Base-by-base conservation (phyloP, 805 yeast genomes). In the Wickerhamomyces strasburgensis region DNA sequence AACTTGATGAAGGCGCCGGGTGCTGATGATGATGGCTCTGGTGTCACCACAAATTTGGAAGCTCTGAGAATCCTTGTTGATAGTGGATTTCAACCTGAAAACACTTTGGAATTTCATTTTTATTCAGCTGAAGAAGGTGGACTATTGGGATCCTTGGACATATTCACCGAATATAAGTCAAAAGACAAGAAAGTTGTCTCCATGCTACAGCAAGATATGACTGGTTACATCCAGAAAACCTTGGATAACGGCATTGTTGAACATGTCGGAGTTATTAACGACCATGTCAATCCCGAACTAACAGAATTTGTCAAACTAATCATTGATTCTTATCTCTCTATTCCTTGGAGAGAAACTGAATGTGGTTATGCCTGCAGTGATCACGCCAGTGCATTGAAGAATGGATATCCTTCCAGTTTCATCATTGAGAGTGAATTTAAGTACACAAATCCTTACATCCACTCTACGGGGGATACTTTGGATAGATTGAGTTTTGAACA, bases 81-180 rank as follows among this genome's bases (percentile, higher is more conserved):
- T 25, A 44, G 47, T 25, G 58, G 66, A 0, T 70, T 70, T 47
- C 50, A 61, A 40, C 87, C 89, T 11, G 62, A 71, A 29, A 85
- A 87, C 60, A 76, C 95, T 0, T 61, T 90, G 14, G 95, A 90
- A 58, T 89, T 90, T 65, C 98, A 90, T 62, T 90, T 87, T 70
- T 90, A 87, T 64, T 76, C 95, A 19, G 98, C 95, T 2, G 98
- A 90, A 64, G 98, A 90, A 68, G 88, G 86, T 42, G 97, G 96
- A 0, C 64, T 86, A 38, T 65, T 85, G 36, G 98, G 98, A 1
- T 86, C 96, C 5, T 70, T 77, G 45, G 95, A 84, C 43, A 74
- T 90, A 9, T 85, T 84, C 58, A 60, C 73, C 8, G 58, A 62
- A 18, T 84, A 84, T 53, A 55, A 62, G 9, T n/a, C 24, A 1